Conservation (phyloP, 2,329 filamentous ascomycete genomes). For the Epichloe glyceriae region DNA sequence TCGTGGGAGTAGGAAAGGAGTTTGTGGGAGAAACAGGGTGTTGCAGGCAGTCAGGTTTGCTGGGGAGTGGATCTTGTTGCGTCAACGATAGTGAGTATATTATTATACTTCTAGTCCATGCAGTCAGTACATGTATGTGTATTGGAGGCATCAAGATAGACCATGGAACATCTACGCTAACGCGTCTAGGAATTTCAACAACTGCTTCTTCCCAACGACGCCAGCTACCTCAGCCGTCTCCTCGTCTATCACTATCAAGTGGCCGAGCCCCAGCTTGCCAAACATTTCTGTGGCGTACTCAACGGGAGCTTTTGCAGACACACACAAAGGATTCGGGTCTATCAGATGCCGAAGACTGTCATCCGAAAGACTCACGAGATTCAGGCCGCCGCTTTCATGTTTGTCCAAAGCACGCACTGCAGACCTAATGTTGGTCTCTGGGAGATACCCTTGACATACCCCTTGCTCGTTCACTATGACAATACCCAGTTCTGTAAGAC, state of each 20-base stretch:
- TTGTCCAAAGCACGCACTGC: constrained; percentile 24
- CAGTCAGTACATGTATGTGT: background rate
- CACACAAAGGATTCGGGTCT: constrained; percentile 37
- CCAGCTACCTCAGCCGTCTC: constrained; percentile 36
- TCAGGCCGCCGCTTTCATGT: constrained; percentile 9
- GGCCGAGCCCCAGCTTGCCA: constrained; percentile 39
- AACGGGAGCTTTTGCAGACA: constrained; percentile 38
- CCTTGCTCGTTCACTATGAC: constrained; percentile 36
- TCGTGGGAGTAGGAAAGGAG: background rate
- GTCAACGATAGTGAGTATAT: background rate
- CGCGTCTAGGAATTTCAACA: constrained; percentile 14
- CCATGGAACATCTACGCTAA: background rate
- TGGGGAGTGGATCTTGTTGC: background rate
- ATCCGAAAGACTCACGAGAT: constrained; percentile 14
- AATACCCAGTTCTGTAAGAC: constrained; percentile 43
- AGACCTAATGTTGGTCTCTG: constrained; percentile 39
- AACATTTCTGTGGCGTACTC: constrained; percentile 50
- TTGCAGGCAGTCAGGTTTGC: background rate
- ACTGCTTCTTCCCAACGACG: constrained; percentile 44
- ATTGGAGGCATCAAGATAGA: background rate
- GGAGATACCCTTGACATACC: constrained; percentile 41
- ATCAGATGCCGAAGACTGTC: constrained; percentile 32
- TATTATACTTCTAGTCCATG: background rate
- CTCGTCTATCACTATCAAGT: constrained; percentile 40
- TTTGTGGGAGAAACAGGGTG: background rate